Conservation (phyloP, 768 basidiomycete species). For the Phlegmacium glaucopus region DNA sequence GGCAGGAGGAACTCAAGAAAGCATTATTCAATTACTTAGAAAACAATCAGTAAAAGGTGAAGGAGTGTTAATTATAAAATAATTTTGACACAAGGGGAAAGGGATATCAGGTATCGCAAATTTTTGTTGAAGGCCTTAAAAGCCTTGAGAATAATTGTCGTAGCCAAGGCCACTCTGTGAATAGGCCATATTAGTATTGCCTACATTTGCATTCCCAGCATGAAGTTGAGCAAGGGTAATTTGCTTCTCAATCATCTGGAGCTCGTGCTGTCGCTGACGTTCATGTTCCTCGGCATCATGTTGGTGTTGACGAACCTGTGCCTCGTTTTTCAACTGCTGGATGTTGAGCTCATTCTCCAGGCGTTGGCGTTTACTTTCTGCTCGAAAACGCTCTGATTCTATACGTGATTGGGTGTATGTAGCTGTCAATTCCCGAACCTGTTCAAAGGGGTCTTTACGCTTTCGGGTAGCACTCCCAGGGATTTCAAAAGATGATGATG, state of each 20-base stretch:
- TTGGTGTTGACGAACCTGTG: not conserved
- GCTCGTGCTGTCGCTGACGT: constrained; percentile 4
- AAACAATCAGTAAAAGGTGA: not conserved
- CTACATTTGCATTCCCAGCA: not conserved
- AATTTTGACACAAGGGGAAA: not conserved
- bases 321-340: not conserved
- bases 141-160: not conserved
- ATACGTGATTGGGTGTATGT: not conserved
- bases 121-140: too few species aligned
- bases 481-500: not conserved
- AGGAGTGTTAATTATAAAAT: not conserved
- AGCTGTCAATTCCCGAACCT: not conserved
- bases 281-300: constrained; percentile 3
- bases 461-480: not conserved
- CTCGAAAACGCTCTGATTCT: not conserved
- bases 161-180: not conserved
- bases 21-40: constrained; percentile 8
- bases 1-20: constrained; percentile 17
- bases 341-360: constrained; percentile 3
- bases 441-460: not conserved
- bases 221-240: constrained; percentile 1
- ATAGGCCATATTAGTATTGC: not conserved
- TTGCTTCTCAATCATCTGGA: constrained; percentile 3
- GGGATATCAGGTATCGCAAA: not conserved
- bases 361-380: not conserved